These are phyloP conservation scores for Prunella vulgaris DNA, from an alignment of 257 asterid species.

Conservation along the genomic window DNA sequence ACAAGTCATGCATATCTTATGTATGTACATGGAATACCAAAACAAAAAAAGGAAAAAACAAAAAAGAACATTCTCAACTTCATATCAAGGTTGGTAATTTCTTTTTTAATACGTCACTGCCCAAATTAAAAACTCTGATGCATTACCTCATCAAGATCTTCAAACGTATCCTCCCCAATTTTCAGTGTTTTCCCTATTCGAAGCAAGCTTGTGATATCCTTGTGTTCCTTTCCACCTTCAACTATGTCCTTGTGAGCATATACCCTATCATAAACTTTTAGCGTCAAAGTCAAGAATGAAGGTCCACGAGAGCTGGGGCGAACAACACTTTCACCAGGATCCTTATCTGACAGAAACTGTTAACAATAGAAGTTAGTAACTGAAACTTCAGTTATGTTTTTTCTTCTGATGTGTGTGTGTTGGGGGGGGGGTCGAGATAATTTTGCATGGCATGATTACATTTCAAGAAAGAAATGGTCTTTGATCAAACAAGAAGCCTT, in stretches of 20 bases:
- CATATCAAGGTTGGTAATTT: no score
- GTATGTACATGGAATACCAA: background rate
- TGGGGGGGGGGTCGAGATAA: background rate
- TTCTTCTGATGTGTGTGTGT: no score
- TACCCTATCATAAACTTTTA: constrained; percentile 72
- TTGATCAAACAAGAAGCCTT: constrained; percentile 1
- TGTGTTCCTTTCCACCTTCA: constrained; percentile 92
- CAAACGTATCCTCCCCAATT: constrained; percentile 96
- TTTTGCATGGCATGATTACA: background rate
- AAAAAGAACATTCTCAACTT: no score
- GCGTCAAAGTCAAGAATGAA: constrained; percentile 70
- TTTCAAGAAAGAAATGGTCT: background rate
- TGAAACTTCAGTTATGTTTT: background rate
- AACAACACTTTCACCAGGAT: constrained; percentile 82
- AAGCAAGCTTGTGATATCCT: constrained; percentile 89
- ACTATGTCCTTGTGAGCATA: constrained; percentile 86
- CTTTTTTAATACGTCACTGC: no score
- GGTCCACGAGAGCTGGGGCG: constrained; percentile 97
- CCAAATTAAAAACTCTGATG: background rate
- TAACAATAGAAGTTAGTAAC: constrained; percentile 2
- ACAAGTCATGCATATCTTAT: background rate
- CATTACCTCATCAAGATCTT: constrained; percentile 93
- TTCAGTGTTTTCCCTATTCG: constrained; percentile 86
- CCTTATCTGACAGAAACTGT: constrained; percentile 79
- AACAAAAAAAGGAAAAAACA: no score